phyloP scores from a whole-genome alignment of 371 early-diverging fungal genomes.

The Haplosporangium sp. region DNA sequence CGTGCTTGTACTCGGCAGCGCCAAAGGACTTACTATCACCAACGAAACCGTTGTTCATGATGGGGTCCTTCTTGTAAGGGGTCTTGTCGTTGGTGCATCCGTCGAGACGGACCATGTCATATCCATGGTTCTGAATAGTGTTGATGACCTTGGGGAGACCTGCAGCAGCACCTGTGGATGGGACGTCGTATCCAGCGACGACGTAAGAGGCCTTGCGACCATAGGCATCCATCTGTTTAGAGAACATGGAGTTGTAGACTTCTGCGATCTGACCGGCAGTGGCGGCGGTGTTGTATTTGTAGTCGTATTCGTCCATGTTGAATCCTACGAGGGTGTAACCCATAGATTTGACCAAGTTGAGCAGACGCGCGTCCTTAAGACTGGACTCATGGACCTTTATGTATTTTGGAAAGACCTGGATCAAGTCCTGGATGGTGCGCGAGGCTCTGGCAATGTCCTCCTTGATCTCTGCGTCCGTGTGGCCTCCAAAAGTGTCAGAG shows the following conservation, averaged over 20 bases:
- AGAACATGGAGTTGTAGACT: slow-evolving; percentile 57
- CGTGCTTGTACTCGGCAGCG: slow-evolving; percentile 61
- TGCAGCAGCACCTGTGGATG: slow-evolving; percentile 62
- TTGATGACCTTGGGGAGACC: slow-evolving; percentile 62
- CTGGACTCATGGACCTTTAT: slow-evolving; percentile 63
- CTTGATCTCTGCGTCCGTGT: slow-evolving; percentile 57
- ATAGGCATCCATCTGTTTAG: slow-evolving; percentile 63
- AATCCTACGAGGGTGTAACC: slow-evolving; percentile 65
- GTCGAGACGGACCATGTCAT: slow-evolving; percentile 69
- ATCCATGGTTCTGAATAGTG: slow-evolving; percentile 60
- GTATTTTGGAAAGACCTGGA: slow-evolving; percentile 59
- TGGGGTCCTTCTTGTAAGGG: slow-evolving; percentile 61
- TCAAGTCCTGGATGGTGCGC: slow-evolving; percentile 39
- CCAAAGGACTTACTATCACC: slow-evolving; percentile 62
- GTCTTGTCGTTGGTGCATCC: slow-evolving; percentile 65
- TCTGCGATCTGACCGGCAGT: slow-evolving; percentile 59
- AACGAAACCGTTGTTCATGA: slow-evolving; percentile 51
- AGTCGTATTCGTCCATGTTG: slow-evolving; percentile 67
- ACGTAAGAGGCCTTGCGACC: slow-evolving; percentile 65
- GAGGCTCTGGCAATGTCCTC: slow-evolving; percentile 55
- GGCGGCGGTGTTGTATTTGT: slow-evolving; percentile 57
- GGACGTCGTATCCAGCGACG: slow-evolving; percentile 65
- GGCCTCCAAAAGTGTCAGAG: slow-evolving; percentile 57
- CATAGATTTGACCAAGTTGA: slow-evolving; percentile 58
- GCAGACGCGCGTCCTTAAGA: slow-evolving; percentile 57